Percentiles rank a stretch among this genome's conserved stretches.
Evolutionary conservation across 2,329 filamentous ascomycete species (phyloP).

Genomic region (Nothopassalora personata): DNA sequence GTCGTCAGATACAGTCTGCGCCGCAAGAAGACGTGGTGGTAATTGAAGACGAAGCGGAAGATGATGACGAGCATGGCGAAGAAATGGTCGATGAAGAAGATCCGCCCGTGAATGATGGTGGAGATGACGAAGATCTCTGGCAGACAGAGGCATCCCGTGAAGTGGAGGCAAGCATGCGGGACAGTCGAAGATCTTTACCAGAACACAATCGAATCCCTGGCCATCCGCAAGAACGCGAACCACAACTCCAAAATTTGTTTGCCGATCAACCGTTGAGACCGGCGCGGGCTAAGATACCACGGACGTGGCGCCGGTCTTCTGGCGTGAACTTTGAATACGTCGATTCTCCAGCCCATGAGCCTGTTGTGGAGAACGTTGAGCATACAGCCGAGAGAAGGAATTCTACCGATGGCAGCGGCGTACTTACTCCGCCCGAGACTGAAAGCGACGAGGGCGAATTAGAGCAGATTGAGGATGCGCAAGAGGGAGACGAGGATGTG

Average conservation of each 20-base stretch:
- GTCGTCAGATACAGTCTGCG: slow-evolving; percentile 17
- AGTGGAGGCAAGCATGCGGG: slow-evolving; percentile 18
- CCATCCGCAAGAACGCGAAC: slow-evolving; percentile 12
- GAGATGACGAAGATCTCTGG: slow-evolving; percentile 39
- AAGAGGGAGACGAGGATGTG: slow-evolving; percentile 9
- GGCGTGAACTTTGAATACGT: slow-evolving; percentile 35
- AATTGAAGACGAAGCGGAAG: slow-evolving; percentile 13
- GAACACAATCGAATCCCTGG: neutral
- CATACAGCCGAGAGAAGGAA: slow-evolving; percentile 8
- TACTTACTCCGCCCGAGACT: slow-evolving; percentile 32
- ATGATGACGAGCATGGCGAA: slow-evolving; percentile 11
- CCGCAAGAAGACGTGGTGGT: slow-evolving; percentile 19
- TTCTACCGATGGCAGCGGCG: slow-evolving; percentile 25
- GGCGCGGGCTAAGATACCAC: slow-evolving; percentile 37
- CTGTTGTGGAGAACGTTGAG: slow-evolving; percentile 4
- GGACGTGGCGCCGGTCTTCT: slow-evolving; percentile 40
- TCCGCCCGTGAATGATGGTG: neutral
- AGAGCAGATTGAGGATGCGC: slow-evolving; percentile 1
- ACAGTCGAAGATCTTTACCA: neutral
- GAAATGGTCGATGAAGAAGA: slow-evolving; percentile 15
- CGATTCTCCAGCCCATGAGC: slow-evolving; percentile 32
- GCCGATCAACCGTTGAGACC: slow-evolving; percentile 31
- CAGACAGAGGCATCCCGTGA: slow-evolving; percentile 43
- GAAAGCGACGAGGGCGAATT: slow-evolving; percentile 22
- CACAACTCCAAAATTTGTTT: slow-evolving; percentile 33